These are phyloP conservation scores for Puccinia horiana DNA, from an alignment of 1,284 basidiomycete species.

Conservation along the genomic window DNA sequence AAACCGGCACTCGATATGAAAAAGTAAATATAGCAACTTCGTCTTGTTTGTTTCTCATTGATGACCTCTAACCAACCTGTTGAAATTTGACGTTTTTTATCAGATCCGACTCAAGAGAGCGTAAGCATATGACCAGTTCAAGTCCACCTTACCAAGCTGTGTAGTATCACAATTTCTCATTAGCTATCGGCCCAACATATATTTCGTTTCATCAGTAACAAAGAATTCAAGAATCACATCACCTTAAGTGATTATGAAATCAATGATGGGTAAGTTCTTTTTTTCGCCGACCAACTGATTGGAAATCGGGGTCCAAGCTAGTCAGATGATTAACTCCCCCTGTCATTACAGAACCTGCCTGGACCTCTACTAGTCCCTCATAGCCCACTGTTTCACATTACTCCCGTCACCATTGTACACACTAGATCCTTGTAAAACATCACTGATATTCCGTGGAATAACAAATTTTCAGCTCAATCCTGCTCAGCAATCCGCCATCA, in stretches of 20 bases:
- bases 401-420: not conserved
- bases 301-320: not conserved
- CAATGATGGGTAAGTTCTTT: constrained; percentile 68
- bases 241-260: constrained; percentile 92
- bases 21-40: constrained; percentile 59
- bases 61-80: not conserved
- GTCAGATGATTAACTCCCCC: not conserved
- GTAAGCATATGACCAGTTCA: constrained; percentile 69
- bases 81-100: not conserved
- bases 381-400: not conserved
- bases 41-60: not conserved
- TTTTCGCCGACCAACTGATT: too few species aligned
- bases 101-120: constrained; percentile 98
- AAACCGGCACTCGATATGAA: constrained; percentile 78
- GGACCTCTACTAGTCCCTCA: constrained; percentile 12
- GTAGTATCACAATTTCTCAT: constrained; percentile 62
- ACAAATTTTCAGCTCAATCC: too few species aligned
- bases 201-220: constrained; percentile 29
- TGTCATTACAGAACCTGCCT: not conserved
- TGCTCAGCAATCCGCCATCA: not conserved
- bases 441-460: too few species aligned
- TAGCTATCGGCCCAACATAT: too few species aligned
- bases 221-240: constrained; percentile 66
- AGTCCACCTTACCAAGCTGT: constrained; percentile 22
- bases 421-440: not conserved